Base-by-base conservation (phyloP, 2,329 filamentous ascomycete species). In the Phyllosticta citribraziliensis region DNA sequence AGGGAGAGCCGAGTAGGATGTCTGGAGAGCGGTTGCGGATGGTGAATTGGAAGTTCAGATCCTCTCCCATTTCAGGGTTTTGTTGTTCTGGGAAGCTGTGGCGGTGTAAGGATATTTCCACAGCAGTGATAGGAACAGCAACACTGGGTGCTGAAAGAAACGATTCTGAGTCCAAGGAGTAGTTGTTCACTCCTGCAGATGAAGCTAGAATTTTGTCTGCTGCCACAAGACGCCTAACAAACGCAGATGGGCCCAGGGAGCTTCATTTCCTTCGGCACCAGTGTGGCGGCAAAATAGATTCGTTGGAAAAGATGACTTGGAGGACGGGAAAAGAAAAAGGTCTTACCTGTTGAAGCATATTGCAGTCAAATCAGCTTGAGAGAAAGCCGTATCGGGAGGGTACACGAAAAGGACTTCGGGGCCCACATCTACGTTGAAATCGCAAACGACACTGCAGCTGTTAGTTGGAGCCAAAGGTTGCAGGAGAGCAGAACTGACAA, bases 21-120 rank as follows among this genome's bases (percentile, higher is more conserved):
- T 88, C 84, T 3, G 86, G 85, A 9, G 74, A 76, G 64, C 74
- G 72, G 64, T 76, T 76, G 58, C 66, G 68, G 52, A 76, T 69
- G 56, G 71, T 70, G 63, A 75, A 76, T 62, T 74, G 71, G 66
- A 76, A 76, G 5, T 67, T 64, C 11, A 76, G 64, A 63, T 75
- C 74, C 54, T 73, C 70, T 12, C 68, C 68, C 0, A 71, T 73
- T 58, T 76, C 74, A 3, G 71, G 71, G 57, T 75, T 75, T 56
- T 76, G 74, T 56, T 75, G 72, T 62, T 76, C 74, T 3, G 74
- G 74, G 57, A 76, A 76, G 66, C 74, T 74, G 60, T 40, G 55
- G 40, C 9, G 30, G 24, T 4, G 40, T 60, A 25, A 60, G 58
- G 51, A 30, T 47, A 3, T 47, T n/a, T 47, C 1, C 17, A 17